A percentile compares a stretch with the other conserved stretches of the same genome.
Conservation (phyloP, 768 basidiomycete species). For the Psilocybe tampanensis region DNA sequence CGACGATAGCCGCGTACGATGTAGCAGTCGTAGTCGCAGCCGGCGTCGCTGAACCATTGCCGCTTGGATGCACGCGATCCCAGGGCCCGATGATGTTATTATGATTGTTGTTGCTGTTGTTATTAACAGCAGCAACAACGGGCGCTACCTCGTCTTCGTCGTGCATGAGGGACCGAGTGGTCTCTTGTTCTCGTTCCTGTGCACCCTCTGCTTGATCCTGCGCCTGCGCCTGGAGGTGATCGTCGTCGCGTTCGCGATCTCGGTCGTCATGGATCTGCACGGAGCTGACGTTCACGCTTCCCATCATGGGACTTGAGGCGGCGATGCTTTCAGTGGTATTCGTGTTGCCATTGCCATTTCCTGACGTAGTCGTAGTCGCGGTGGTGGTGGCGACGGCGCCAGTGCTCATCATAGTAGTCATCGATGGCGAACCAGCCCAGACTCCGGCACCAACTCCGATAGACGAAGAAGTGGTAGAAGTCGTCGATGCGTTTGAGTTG, state of each 20-base stretch:
- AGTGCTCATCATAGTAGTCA: slow-evolving; percentile 4
- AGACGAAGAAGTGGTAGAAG: slow-evolving; percentile 20
- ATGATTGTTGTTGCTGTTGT: no score
- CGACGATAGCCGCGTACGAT: not conserved
- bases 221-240: slow-evolving; percentile 2
- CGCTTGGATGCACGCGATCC: slow-evolving; percentile 41
- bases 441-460: slow-evolving; percentile 2
- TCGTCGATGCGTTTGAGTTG: slow-evolving; percentile 18
- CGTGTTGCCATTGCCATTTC: no score
- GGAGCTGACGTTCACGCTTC: no score
- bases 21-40: not conserved
- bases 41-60: no score
- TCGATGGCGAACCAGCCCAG: not conserved
- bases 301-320: slow-evolving; percentile 24
- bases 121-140: no score
- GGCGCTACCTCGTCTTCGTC: no score
- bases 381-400: no score
- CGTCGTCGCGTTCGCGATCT: not conserved
- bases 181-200: not conserved
- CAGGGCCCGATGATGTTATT: slow-evolving; percentile 47
- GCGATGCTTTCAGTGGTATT: slow-evolving; percentile 15
- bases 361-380: slow-evolving; percentile 1
- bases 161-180: not conserved
- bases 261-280: not conserved
- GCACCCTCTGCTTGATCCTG: slow-evolving; percentile 1